Percentiles rank a stretch among this genome's conserved stretches.
Evolutionary conservation across 2,329 filamentous ascomycete genomes (phyloP).

Genomic region (Penicillium sp.): DNA sequence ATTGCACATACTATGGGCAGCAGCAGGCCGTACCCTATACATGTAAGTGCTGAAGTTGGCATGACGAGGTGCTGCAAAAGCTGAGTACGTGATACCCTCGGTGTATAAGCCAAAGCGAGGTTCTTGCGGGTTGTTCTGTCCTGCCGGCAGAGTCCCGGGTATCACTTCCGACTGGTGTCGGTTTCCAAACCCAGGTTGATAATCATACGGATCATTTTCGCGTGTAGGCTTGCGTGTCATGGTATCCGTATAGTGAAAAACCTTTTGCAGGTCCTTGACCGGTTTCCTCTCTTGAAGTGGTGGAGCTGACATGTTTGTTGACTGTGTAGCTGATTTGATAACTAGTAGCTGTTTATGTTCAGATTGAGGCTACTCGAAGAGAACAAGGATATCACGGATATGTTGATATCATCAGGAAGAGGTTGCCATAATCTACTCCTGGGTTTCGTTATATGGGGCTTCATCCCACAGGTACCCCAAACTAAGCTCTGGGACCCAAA

Average conservation of each 20-base stretch:
- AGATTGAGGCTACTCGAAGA: background rate
- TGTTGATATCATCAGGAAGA: background rate
- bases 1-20: slow-evolving; percentile 29
- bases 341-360: background rate
- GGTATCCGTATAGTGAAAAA: slow-evolving; percentile 38
- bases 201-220: slow-evolving; percentile 37
- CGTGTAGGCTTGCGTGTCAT: slow-evolving; percentile 35
- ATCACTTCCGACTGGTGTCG: slow-evolving; percentile 40
- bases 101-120: slow-evolving; percentile 37
- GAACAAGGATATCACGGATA: background rate
- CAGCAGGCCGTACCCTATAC: slow-evolving; percentile 34
- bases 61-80: slow-evolving; percentile 32
- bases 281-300: slow-evolving; percentile 26
- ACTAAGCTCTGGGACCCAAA: slow-evolving; percentile 8
- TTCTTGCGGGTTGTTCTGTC: slow-evolving; percentile 40
- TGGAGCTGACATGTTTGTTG: slow-evolving; percentile 32
- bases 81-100: slow-evolving; percentile 36
- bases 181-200: slow-evolving; percentile 37
- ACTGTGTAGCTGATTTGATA: background rate
- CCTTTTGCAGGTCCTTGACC: slow-evolving; percentile 34
- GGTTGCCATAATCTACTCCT: background rate
- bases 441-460: background rate
- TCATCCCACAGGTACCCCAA: background rate
- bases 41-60: slow-evolving; percentile 36
- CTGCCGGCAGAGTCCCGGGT: slow-evolving; percentile 36